Conservation (phyloP, 352 stramenopile species). For the Pythium plurisporium region DNA sequence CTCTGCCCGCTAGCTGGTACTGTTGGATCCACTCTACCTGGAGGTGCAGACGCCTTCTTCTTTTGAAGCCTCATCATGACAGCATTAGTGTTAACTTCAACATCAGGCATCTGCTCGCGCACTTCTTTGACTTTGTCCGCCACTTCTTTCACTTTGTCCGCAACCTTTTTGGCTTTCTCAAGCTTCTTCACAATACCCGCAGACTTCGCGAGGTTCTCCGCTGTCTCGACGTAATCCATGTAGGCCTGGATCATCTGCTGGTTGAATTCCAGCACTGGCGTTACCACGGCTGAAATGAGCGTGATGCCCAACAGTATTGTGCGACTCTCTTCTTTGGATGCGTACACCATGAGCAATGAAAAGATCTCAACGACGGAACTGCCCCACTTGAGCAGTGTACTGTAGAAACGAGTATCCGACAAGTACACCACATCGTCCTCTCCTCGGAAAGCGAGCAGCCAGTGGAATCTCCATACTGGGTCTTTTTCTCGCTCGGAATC, state of each 20-base stretch:
- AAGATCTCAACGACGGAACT: constrained; percentile 47
- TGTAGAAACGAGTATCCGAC: constrained; percentile 43
- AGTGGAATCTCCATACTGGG: constrained; percentile 44
- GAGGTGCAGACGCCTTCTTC: not conserved
- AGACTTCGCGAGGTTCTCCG: constrained; percentile 26
- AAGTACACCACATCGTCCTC: constrained; percentile 54
- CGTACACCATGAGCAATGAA: constrained; percentile 35
- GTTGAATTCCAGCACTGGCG: constrained; percentile 48
- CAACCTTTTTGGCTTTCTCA: constrained; percentile 13
- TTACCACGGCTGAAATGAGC: constrained; percentile 34
- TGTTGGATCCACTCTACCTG: not conserved
- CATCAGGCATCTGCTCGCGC: constrained; percentile 3
- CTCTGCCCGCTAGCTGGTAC: too few relatives aligned
- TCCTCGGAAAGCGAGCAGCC: constrained; percentile 24
- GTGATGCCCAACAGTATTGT: constrained; percentile 27
- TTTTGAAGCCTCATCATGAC: not conserved
- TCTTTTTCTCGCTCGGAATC: constrained; percentile 50
- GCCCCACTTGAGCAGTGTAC: constrained; percentile 44
- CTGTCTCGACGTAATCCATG: constrained; percentile 40
- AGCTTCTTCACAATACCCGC: constrained; percentile 23
- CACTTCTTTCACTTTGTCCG: not conserved
- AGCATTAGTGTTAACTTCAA: constrained; percentile 15
- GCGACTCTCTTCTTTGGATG: constrained; percentile 4
- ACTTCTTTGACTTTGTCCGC: constrained; percentile 10
- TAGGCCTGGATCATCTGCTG: constrained; percentile 51